Evolutionary conservation across 257 asterid species (phyloP), one percentile per base, ranked within the genome.

Genomic region (Cruciata laevipes): DNA sequence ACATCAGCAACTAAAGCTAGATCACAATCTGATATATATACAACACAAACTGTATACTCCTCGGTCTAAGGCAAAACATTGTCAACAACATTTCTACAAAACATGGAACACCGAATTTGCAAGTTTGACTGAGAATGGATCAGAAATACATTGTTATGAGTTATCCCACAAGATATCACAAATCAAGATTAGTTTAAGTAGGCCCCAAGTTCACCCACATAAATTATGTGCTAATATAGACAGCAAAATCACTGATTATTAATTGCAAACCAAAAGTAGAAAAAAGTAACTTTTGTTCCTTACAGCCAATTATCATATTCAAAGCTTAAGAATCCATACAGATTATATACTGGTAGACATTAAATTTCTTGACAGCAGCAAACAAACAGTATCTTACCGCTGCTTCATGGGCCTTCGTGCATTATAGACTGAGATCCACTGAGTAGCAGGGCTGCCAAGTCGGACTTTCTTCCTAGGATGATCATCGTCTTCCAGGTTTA

Each of bases 371-470:
- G 25, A 57, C 33, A 37, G 21, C 58, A 69, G 23, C 40, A 44
- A 71, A 55, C 24, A 69, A 1, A 69, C 31, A n/a, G 17, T 9
- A 51, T 67, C 69, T 68, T 74, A 84, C 99, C 99, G 84, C 74
- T 93, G 99, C 82, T 93, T 93, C 99, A 90, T 93, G 55, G 99
- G 99, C 40, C 91, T 85, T 0, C 96, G 88, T 58, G 97, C 99
- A 83, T 93, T 93, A 76, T 90, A 93, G 63, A 85, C 96, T 21
- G 96, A 88, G 75, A 90, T 90, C 99, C 99, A 93, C 77, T 93
- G 97, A 32, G 87, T 90, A 23, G 97, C 97, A 71, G 97, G 99
- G 74, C 95, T 93, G 55, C 99, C 99, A 37, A 93, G 71, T n/a
- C 99, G 86, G 32, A 85, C 82, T 86, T 93, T 93, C 85, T 93